These are phyloP conservation scores for Emericellopsis terricola DNA, from an alignment of 495 filamentous ascomycete species.

Conservation along the genomic window DNA sequence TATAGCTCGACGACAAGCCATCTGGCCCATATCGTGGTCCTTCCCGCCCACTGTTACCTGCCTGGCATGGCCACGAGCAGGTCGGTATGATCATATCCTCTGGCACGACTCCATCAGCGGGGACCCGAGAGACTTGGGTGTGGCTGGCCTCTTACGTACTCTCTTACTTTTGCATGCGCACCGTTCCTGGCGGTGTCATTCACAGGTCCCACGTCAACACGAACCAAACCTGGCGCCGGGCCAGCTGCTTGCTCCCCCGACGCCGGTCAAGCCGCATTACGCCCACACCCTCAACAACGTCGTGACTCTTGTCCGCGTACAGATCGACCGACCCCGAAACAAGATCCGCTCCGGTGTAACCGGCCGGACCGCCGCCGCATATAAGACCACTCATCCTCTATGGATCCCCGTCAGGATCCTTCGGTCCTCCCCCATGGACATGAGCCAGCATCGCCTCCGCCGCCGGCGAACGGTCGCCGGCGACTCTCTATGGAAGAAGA, in stretches of 20 bases:
- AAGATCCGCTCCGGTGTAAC: too few species aligned
- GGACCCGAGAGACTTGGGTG: constrained; percentile 1
- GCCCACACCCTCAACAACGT: too few species aligned
- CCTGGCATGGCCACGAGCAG: constrained; percentile 1
- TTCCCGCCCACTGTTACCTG: background rate
- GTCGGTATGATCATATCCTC: constrained; percentile 2
- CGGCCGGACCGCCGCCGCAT: too few species aligned
- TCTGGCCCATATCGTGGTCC: background rate
- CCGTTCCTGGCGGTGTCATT: background rate
- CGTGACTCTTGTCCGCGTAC: too few species aligned
- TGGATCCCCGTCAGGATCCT: background rate
- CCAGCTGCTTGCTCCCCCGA: background rate
- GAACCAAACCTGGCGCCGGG: background rate
- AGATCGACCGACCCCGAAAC: too few species aligned
- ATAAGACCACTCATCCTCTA: background rate
- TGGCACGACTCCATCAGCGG: constrained; percentile 2
- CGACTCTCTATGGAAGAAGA: constrained; percentile 9
- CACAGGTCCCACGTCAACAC: constrained; percentile 1
- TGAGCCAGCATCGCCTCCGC: background rate
- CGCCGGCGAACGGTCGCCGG: constrained; percentile 2
- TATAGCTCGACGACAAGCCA: too few species aligned
- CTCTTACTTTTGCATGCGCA: too few species aligned
- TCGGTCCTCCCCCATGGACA: background rate
- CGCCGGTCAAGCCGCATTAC: too few species aligned
- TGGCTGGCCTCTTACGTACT: too few species aligned